Evolutionary conservation across 345 rosid species (phyloP), one percentile per base, ranked within the genome.

Genomic region (Turnera subulata): DNA sequence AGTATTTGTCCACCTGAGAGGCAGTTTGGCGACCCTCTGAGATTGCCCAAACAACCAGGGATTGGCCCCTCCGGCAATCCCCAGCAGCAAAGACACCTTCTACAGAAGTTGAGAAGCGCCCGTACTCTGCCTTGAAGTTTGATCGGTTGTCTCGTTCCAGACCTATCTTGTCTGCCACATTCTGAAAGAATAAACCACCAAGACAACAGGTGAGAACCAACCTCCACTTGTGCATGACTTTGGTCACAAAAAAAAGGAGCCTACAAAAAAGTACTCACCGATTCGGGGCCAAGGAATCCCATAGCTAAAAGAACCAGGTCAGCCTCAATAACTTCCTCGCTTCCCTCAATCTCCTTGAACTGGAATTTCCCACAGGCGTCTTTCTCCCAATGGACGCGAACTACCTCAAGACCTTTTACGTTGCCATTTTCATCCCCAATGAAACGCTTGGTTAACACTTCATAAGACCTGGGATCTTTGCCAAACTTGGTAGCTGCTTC

Each of bases 231-330:
- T 29, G 35, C 35, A 29, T 29, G 35, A 29, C 8, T 29, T 29
- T 29, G 35, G 35, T 3, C 35, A 29, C 35, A 29, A 29, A 29
- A 29, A 29, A 29, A 16, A 19, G n/a, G 10, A 52, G 16, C 18
- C 10, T 6, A 17, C 26, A 10, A n/a, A 22, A 6, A 13, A 61
- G 42, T 62, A 80, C 91, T 75, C 24, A 94, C 99, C 55, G 78
- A 49, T 61, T 94, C 99, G 1, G 99, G 99, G 50, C 99, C 99
- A 9, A 94, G 95, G 77, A 94, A 94, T 6, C 99, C 99, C 99
- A 94, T 88, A 24, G 99, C 99, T 40, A 94, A 78, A 29, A 94
- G 70, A 46, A 88, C 91, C 6, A 94, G 82, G 69, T 94, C 96
- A 6, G 97, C 96, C 68, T 80, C 91, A 6, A 94, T 84, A 46